Evolutionary conservation across 208 protist species (phyloP).

Genomic region (Strigomonas culicis): DNA sequence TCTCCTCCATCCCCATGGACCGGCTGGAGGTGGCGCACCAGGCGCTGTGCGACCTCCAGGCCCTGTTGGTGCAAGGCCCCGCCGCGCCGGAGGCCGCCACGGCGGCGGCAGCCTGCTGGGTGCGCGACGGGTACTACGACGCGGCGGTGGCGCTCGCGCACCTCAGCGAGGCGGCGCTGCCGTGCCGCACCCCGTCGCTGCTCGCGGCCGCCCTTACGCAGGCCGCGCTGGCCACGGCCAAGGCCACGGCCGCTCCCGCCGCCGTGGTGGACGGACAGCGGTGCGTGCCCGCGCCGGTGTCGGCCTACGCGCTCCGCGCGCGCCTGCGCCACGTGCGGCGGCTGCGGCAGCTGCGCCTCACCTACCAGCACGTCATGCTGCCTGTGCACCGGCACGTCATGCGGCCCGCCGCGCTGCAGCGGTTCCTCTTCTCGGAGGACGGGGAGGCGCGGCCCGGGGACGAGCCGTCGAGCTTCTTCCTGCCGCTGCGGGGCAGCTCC

Average conservation of each 20-base stretch:
- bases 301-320: neutral
- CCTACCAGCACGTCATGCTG: constrained; percentile 30
- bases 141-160: constrained; percentile 38
- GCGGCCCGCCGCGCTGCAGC: constrained; percentile 20
- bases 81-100: constrained; percentile 3
- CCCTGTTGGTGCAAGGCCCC: constrained; percentile 17
- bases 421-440: constrained; percentile 27
- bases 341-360: constrained; percentile 39
- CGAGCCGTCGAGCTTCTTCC: constrained; percentile 16
- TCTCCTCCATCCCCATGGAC: constrained; percentile 7
- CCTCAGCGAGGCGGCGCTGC: constrained; percentile 59
- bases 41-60: constrained; percentile 25
- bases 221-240: neutral
- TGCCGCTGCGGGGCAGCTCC: constrained; percentile 34
- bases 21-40: constrained; percentile 34
- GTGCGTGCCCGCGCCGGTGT: neutral
- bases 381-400: constrained; percentile 22
- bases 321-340: constrained; percentile 20
- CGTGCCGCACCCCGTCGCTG: constrained; percentile 41
- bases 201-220: neutral
- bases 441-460: neutral
- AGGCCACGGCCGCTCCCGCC: neutral
- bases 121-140: constrained; percentile 6
- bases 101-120: constrained; percentile 16
- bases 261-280: neutral